A percentile compares a stretch with the other conserved stretches of the same genome.
These are phyloP conservation scores for Ilex paraguariensis DNA, from an alignment of 305 asterid genomes.

Conservation along the genomic window DNA sequence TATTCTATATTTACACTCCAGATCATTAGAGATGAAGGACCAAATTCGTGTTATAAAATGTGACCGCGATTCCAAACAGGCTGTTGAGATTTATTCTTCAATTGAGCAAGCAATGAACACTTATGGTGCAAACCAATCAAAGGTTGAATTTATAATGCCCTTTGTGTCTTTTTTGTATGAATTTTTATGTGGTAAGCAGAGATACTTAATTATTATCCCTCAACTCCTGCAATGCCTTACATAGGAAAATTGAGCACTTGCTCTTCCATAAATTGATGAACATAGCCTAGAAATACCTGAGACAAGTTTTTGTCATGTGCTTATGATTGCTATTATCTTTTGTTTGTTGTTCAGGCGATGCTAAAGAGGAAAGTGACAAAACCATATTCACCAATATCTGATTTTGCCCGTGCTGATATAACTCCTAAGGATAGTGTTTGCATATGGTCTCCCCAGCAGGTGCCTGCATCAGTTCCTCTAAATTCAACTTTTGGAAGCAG, in stretches of 20 bases:
- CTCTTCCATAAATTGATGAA: too few species aligned
- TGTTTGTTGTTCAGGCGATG: conserved; percentile 44
- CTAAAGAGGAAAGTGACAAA: conserved; percentile 67
- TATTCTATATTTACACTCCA: conserved; percentile 54
- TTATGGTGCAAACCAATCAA: conserved; percentile 56
- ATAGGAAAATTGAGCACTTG: not conserved
- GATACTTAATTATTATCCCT: not conserved
- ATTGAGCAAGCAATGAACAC: conserved; percentile 80
- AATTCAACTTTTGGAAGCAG: conserved; percentile 70
- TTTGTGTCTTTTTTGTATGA: conserved; percentile 5
- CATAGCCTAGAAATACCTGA: too few species aligned
- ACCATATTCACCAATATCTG: conserved; percentile 76
- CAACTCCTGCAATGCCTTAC: not conserved
- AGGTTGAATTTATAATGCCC: conserved; percentile 39
- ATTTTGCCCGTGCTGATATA: conserved; percentile 30
- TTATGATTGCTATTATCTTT: not conserved
- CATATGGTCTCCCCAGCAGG: conserved; percentile 62
- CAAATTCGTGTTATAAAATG: conserved; percentile 79
- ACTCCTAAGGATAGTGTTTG: conserved; percentile 41
- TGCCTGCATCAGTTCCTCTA: conserved; percentile 58
- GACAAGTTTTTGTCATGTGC: not conserved
- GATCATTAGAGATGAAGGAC: conserved; percentile 71
- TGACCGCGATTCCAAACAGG: conserved; percentile 67
- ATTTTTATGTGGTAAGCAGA: conserved; percentile 6
- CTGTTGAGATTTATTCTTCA: conserved; percentile 74